Percentiles rank a stretch among this genome's conserved stretches.
Conservation (phyloP, 2,329 filamentous ascomycete genomes). For the Dactylonectria macrodidyma region DNA sequence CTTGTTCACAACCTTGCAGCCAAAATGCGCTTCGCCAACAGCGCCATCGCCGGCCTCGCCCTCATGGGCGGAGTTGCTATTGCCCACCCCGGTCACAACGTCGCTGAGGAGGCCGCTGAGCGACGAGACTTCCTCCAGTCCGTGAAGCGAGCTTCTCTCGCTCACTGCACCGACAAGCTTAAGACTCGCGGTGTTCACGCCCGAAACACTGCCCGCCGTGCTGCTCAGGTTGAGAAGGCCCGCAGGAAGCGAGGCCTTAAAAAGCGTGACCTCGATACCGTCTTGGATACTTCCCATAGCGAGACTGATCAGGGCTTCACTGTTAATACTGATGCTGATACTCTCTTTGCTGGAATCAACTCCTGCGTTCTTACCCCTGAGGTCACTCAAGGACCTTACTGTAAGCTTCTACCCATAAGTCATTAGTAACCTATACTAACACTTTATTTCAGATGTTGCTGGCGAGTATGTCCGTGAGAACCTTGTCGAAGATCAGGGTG, state of each 20-base stretch:
- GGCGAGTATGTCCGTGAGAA: conserved; percentile 55
- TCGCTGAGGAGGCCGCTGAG: conserved; percentile 63
- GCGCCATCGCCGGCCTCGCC: conserved; percentile 30
- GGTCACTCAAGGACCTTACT: conserved; percentile 64
- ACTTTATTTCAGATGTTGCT: conserved; percentile 44
- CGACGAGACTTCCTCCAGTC: conserved; percentile 61
- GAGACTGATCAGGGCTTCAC: conserved; percentile 53
- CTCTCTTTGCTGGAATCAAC: conserved; percentile 56
- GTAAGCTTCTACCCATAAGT: conserved; percentile 37
- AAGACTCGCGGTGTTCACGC: conserved; percentile 62
- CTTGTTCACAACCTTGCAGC: neutral
- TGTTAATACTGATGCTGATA: conserved; percentile 47
- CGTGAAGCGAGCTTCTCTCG: conserved; percentile 57
- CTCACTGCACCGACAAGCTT: conserved; percentile 63
- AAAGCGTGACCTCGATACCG: conserved; percentile 51
- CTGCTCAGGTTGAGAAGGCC: conserved; percentile 57
- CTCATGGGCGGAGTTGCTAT: conserved; percentile 35
- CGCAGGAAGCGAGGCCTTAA: conserved; percentile 56
- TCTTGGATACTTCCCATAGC: conserved; percentile 55
- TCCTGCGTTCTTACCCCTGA: conserved; percentile 66
- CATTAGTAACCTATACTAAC: neutral
- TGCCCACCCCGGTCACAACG: conserved; percentile 66
- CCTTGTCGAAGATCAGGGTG: conserved; percentile 58
- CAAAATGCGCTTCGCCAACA: conserved; percentile 33
- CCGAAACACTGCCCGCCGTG: conserved; percentile 61